Percentiles rank a stretch among this genome's conserved stretches.
Conservation (phyloP, 1,284 basidiomycete genomes). For the Flammula alnicola region DNA sequence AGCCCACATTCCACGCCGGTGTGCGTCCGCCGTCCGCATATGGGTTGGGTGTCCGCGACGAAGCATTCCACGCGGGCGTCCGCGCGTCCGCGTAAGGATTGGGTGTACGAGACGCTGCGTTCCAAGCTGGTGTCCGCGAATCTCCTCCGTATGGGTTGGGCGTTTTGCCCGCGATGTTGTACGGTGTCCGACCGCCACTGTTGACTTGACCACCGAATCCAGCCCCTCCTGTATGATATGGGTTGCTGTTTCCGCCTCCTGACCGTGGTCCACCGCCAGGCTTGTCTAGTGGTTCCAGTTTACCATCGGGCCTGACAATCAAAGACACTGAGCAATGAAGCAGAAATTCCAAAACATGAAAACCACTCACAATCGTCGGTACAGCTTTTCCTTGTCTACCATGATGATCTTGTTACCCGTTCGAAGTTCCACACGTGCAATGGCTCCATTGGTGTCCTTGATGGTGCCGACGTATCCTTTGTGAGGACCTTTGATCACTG, state of each 20-base stretch:
- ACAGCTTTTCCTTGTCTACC: conserved; percentile 82
- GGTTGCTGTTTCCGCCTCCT: conserved; percentile 17
- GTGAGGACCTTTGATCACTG: conserved; percentile 85
- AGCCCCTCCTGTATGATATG: conserved; percentile 19
- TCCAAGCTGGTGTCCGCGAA: conserved; percentile 64
- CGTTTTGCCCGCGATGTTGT: conserved; percentile 54
- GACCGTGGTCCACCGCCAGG: conserved; percentile 13
- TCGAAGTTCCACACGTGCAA: conserved; percentile 90
- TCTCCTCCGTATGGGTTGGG: conserved; percentile 69
- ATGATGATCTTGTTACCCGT: conserved; percentile 92
- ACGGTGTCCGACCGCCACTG: conserved; percentile 69
- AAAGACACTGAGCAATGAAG: background rate
- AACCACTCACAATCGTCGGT: conserved; percentile 75
- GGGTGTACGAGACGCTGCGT: conserved; percentile 63
- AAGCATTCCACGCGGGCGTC: conserved; percentile 57
- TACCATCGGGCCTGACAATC: conserved; percentile 55
- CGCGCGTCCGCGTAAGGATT: conserved; percentile 69
- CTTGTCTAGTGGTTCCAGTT: conserved; percentile 43
- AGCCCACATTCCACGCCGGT: conserved; percentile 58
- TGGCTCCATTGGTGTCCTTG: conserved; percentile 92
- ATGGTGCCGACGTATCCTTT: conserved; percentile 94
- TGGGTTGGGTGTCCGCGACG: conserved; percentile 73
- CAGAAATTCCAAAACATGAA: background rate
- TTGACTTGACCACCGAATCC: conserved; percentile 38
- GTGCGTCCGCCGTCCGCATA: conserved; percentile 60